Evolutionary conservation across 306 rosid species (phyloP), one percentile per base, ranked within the genome.

Genomic region (Vigna reflexopilosa): DNA sequence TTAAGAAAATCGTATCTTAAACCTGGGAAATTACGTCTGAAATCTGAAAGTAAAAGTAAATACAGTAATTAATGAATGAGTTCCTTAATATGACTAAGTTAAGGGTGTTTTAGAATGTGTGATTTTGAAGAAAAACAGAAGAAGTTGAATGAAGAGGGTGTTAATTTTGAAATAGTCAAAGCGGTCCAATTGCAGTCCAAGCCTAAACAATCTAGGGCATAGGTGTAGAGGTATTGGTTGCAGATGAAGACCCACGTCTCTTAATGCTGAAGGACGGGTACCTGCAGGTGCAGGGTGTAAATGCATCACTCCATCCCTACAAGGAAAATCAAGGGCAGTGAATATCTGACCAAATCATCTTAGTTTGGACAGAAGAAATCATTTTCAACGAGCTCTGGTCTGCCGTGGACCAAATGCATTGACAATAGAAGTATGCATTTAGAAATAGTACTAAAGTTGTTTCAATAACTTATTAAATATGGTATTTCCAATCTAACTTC

Each of bases 231-330:
- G 63, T 59, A 24, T 20, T 45, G 72, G 72, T 68, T 47, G 73
- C 19, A 68, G 73, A 12, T 47, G 73, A 68, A 81, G 75, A 62
- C 72, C 75, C 81, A 63, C 61, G n/a, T 70, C 70, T 65, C 67
- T 81, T 83, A 81, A 64, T 81, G 83, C 42, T 76, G 71, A 69
- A 36, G 85, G 76, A 81, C 67, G 64, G 61, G 12, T 69, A 70
- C 76, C 70, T 82, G 80, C 77, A 79, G 71, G 16, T 42, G 79
- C 83, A 75, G 52, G 81, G 64, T 73, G 58, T 84, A 75, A 86
- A 83, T 86, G 85, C 85, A 55, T 77, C 42, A 55, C 68, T 38
- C 63, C 48, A 49, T 52, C 30, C 57, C 59, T 67, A 54, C 72
- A 72, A 59, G 62, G 40, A 81, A 67, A 55, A 77, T 55, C 56